Base-by-base conservation (phyloP, 1,284 basidiomycete species). In the Quambalaria eucalypti region DNA sequence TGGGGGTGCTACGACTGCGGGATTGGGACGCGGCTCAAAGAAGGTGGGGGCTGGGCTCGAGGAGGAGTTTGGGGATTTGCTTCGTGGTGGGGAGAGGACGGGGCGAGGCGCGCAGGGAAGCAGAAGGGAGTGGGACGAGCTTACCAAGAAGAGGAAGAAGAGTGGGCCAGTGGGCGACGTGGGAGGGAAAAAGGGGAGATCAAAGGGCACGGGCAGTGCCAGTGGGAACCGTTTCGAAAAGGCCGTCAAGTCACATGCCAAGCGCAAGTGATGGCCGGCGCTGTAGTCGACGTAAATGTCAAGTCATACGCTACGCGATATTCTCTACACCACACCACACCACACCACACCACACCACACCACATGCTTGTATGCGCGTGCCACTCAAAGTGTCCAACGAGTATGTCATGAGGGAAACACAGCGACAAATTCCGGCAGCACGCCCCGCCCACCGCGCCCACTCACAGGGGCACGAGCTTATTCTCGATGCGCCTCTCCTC, bases 1-100 rank as follows among this genome's bases (percentile, higher is more conserved):
- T n/a, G 93, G 95, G 49, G 76, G 78, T 14, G 65, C 68, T 5
- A 46, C 42, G 7, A 46, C 42, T 46, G 42, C 42, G 16, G 42
- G 42, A 19, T 6, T 46, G 23, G 69, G 70, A 36, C 58, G 67
- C 48, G 64, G 62, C 12, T 44, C 67, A 56, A 28, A 54, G 55
- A 57, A 71, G 12, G 60, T 73, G 21, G 70, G 70, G 5, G 72
- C 67, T 48, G 71, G 72, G 28, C 60, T 73, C 51, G 71, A 73
- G 50, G 71, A 74, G 52, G 72, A 74, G 55, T 73, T 74, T 56
- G 72, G 72, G 26, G 72, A 73, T 54, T 54, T 74, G 38, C 57
- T 74, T 30, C 46, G 70, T 29, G 61, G 61, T 38, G 48, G 50
- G 25, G 49, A 39, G 36, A 39, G 36, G 36, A 39, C 16, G 10